These are phyloP conservation scores for Aspergillus carlsbadensis DNA, from an alignment of 495 filamentous ascomycete genomes.

Conservation along the genomic window DNA sequence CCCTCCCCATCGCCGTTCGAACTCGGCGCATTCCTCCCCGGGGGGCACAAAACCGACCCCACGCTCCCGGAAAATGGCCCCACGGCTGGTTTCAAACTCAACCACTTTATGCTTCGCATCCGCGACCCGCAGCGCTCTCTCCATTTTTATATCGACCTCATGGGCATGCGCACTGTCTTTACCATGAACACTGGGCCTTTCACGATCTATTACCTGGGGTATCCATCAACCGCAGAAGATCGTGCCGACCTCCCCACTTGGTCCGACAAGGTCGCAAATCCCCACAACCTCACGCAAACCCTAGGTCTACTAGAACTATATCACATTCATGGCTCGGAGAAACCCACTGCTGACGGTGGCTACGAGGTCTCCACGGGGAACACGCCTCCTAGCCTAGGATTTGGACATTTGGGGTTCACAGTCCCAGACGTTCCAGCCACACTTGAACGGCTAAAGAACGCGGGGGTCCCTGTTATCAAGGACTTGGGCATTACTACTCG, in stretches of 20 bases:
- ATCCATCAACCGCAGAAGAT: slow-evolving; percentile 27
- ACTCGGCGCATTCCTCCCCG: slow-evolving; percentile 30
- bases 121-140: slow-evolving; percentile 36
- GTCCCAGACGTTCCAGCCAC: slow-evolving; percentile 35
- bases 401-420: slow-evolving; percentile 41
- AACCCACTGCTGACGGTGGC: slow-evolving; percentile 5
- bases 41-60: slow-evolving; percentile 28
- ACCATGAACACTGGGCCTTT: slow-evolving; percentile 45
- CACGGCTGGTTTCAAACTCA: slow-evolving; percentile 43
- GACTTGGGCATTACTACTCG: slow-evolving; percentile 31
- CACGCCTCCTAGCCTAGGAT: slow-evolving; percentile 34
- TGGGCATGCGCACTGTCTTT: slow-evolving; percentile 51
- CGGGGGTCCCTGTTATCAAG: slow-evolving; percentile 37
- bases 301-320: slow-evolving; percentile 37
- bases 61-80: slow-evolving; percentile 28
- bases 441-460: slow-evolving; percentile 29
- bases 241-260: slow-evolving; percentile 24
- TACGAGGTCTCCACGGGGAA: slow-evolving; percentile 28
- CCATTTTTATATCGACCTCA: slow-evolving; percentile 45
- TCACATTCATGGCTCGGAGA: slow-evolving; percentile 36
- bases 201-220: slow-evolving; percentile 45
- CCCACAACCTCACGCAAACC: slow-evolving; percentile 28
- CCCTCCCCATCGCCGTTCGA: slow-evolving; percentile 13
- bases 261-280: slow-evolving; percentile 25
- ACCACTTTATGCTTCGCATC: slow-evolving; percentile 46